These are phyloP conservation scores for Thymus mandschuricus DNA, from an alignment of 257 asterid species.

Conservation along the genomic window DNA sequence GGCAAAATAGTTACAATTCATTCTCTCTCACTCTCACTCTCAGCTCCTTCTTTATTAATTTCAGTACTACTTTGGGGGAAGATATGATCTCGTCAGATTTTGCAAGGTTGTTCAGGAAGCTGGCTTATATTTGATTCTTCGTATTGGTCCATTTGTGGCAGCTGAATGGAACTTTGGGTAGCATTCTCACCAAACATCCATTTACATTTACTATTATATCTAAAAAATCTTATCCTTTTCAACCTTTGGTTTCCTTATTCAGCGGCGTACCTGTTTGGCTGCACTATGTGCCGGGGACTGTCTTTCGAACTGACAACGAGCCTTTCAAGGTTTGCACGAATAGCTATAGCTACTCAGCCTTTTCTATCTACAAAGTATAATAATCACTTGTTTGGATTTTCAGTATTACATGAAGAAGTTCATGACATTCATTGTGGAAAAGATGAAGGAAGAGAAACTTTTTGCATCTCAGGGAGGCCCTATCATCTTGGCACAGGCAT, in stretches of 20 bases:
- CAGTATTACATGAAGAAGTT: no score
- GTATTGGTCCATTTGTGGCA: constrained; percentile 92
- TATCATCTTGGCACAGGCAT: constrained; percentile 81
- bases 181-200: no score
- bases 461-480: constrained; percentile 81
- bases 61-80: constrained; percentile 93
- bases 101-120: no score
- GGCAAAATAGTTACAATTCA: not conserved
- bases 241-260: not conserved
- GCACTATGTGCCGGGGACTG: constrained; percentile 57
- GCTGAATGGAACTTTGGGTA: constrained; percentile 98
- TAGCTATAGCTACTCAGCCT: not conserved
- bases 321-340: constrained; percentile 69
- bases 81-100: constrained; percentile 79
- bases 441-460: no score
- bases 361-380: not conserved
- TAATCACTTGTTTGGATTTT: not conserved
- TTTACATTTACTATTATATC: not conserved
- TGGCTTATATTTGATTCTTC: constrained; percentile 63
- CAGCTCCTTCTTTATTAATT: not conserved
- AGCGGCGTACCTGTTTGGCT: constrained; percentile 35
- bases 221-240: not conserved
- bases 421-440: no score
- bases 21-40: no score
- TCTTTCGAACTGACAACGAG: constrained; percentile 83